Conservation (phyloP, 2,329 filamentous ascomycete genomes). For the Cladosporium oxysporum region DNA sequence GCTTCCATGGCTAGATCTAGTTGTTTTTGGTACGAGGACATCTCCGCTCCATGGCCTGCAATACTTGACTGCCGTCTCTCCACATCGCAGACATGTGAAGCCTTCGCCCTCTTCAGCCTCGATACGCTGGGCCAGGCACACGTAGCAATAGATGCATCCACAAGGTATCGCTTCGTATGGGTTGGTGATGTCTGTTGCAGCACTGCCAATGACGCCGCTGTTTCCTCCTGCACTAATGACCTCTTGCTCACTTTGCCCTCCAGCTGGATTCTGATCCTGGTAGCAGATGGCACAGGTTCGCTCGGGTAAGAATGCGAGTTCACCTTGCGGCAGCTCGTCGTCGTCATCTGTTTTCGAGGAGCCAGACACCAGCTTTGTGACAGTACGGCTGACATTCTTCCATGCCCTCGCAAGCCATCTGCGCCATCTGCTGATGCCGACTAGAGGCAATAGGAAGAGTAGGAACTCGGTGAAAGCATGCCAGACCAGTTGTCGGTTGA, state of each 20-base stretch:
- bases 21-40: constrained; percentile 49
- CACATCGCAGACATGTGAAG: constrained; percentile 88
- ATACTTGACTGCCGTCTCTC: constrained; percentile 72
- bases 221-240: constrained; percentile 61
- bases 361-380: constrained; percentile 46
- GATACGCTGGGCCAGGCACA: constrained; percentile 85
- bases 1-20: constrained; percentile 52
- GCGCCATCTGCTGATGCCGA: constrained; percentile 90
- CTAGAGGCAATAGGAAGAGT: constrained; percentile 94
- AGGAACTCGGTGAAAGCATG: constrained; percentile 99
- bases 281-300: constrained; percentile 97
- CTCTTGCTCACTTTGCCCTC: constrained; percentile 67
- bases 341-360: constrained; percentile 47
- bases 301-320: constrained; percentile 84
- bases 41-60: constrained; percentile 93
- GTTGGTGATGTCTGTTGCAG: constrained; percentile 92
- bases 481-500: constrained; percentile 97
- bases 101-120: constrained; percentile 93
- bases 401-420: constrained; percentile 86
- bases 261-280: constrained; percentile 79
- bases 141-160: constrained; percentile 92
- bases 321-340: constrained; percentile 53
- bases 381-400: constrained; percentile 71
- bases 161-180: constrained; percentile 91
- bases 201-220: constrained; percentile 77